Evolutionary conservation across 2,329 filamentous ascomycete genomes (phyloP).

Genomic region (Coleophoma crateriformis): DNA sequence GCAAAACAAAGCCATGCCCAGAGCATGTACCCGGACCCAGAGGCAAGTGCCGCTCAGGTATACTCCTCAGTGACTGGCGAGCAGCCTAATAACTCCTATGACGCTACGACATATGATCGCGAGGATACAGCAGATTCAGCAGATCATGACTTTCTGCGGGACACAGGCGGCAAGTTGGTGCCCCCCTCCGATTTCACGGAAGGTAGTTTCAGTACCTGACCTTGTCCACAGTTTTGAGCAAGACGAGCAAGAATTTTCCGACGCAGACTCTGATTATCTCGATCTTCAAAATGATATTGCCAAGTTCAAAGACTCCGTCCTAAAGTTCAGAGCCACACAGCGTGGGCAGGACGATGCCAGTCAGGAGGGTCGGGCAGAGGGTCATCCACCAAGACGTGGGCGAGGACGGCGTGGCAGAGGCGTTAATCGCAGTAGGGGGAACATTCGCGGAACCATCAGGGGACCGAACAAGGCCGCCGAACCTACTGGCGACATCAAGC

Average conservation of each 20-base stretch:
- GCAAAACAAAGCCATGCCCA: slow-evolving; percentile 1
- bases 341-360: slow-evolving; percentile 3
- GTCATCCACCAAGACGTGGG: neutral
- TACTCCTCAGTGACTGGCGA: neutral
- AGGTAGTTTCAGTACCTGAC: neutral
- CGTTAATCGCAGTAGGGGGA: neutral
- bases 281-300: slow-evolving; percentile 33
- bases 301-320: slow-evolving; percentile 27
- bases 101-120: slow-evolving; percentile 2
- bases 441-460: slow-evolving; percentile 13
- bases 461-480: slow-evolving; percentile 54
- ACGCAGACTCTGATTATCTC: slow-evolving; percentile 35
- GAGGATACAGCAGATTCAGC: slow-evolving; percentile 1
- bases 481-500: slow-evolving; percentile 66
- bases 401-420: slow-evolving; percentile 5
- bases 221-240: neutral
- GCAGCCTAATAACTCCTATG: neutral
- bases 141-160: slow-evolving; percentile 3
- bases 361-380: neutral
- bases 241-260: slow-evolving; percentile 12
- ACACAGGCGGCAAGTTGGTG: slow-evolving; percentile 1
- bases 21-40: slow-evolving; percentile 9
- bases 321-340: slow-evolving; percentile 11
- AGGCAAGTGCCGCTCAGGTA: slow-evolving; percentile 4
- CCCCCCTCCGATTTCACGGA: neutral